Percentiles rank a stretch among this genome's conserved stretches.
phyloP scores from a whole-genome alignment of 768 basidiomycete species.

The Tubosaeta sp. region DNA sequence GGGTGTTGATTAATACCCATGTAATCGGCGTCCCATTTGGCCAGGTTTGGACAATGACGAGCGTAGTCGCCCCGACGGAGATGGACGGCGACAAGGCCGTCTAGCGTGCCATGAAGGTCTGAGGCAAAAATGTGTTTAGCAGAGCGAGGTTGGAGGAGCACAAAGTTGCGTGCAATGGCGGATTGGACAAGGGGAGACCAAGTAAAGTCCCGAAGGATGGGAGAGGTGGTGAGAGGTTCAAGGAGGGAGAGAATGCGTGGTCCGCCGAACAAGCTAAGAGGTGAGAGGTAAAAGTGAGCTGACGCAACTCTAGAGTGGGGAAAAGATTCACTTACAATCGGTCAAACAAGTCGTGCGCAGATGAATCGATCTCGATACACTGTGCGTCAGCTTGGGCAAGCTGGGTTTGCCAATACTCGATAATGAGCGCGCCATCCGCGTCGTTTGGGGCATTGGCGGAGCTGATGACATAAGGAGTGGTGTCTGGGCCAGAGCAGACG shows the following conservation, averaged over 20 bases:
- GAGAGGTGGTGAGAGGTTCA: constrained; percentile 41
- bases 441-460: constrained; percentile 33
- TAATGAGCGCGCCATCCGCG: constrained; percentile 38
- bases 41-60: constrained; percentile 52
- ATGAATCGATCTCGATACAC: constrained; percentile 44
- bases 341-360: constrained; percentile 43
- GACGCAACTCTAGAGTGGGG: background rate
- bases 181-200: constrained; percentile 52
- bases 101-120: constrained; percentile 26
- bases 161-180: constrained; percentile 48
- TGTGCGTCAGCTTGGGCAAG: constrained; percentile 34
- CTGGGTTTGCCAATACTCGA: constrained; percentile 48
- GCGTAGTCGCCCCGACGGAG: constrained; percentile 57
- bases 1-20: constrained; percentile 50
- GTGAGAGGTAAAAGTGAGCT: background rate
- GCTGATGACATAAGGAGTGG: constrained; percentile 31
- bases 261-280: constrained; percentile 42
- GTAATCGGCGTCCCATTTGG: constrained; percentile 39
- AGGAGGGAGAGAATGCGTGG: constrained; percentile 40
- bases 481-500: constrained; percentile 39
- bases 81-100: constrained; percentile 51
- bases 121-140: constrained; percentile 14
- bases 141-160: constrained; percentile 35
- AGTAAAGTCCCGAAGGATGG: constrained; percentile 44
- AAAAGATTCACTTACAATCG: constrained; percentile 35